These are phyloP conservation scores for Amphirosellinia nigrospora DNA, from an alignment of 495 filamentous ascomycete genomes.

Conservation along the genomic window DNA sequence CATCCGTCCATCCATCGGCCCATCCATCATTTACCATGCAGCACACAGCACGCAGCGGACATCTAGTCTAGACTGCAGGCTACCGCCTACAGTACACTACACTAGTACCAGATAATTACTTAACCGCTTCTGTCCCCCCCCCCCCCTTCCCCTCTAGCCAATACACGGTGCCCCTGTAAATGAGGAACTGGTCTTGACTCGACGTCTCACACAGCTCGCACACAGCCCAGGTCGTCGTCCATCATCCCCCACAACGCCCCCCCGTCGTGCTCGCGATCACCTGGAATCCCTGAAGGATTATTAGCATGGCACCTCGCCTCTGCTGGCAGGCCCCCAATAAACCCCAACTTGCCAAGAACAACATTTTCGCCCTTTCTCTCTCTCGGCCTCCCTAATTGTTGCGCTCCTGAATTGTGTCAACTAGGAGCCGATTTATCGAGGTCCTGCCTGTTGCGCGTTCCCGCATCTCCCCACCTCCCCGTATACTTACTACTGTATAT, in stretches of 20 bases:
- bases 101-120: not conserved
- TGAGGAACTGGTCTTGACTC: not conserved
- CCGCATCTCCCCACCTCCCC: constrained; percentile 28
- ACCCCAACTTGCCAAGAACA: constrained; percentile 48
- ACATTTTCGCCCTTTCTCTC: constrained; percentile 36
- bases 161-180: not conserved
- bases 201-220: not conserved
- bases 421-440: not conserved
- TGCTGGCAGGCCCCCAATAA: constrained; percentile 27
- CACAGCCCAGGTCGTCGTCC: not conserved
- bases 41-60: not conserved
- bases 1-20: constrained; percentile 7
- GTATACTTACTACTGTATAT: not conserved
- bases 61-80: too few species aligned
- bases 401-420: constrained; percentile 3
- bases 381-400: constrained; percentile 24
- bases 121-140: constrained; percentile 11
- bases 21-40: constrained; percentile 4
- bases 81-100: too few species aligned
- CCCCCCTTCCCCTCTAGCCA: not conserved
- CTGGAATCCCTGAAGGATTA: constrained; percentile 8
- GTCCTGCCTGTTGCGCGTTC: not conserved
- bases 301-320: constrained; percentile 20
- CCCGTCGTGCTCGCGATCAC: not conserved
- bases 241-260: not conserved